Evolutionary conservation across 179 eudicot genomes (phyloP).

Genomic region (Gypsophila paniculata): DNA sequence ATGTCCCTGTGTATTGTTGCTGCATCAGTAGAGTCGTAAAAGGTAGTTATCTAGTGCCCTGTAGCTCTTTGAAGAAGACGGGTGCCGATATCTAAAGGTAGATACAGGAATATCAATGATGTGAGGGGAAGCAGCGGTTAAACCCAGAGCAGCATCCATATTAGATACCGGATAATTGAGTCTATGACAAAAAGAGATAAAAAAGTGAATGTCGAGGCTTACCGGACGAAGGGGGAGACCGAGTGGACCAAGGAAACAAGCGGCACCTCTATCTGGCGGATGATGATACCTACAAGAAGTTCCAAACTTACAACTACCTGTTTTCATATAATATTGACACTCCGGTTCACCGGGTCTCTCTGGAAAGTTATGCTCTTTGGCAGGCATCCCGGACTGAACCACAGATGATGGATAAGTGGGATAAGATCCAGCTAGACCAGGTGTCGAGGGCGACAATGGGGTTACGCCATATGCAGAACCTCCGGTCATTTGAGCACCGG

Average conservation of each 20-base stretch:
- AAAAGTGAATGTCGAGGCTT: conserved; percentile 26
- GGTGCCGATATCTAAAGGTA: neutral
- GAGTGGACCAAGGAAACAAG: conserved; percentile 54
- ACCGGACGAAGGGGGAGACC: conserved; percentile 96
- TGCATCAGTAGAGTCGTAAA: no score
- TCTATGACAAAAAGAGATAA: neutral
- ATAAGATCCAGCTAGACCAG: conserved; percentile 56
- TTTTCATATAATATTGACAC: conserved; percentile 81
- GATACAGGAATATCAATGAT: neutral
- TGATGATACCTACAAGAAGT: conserved; percentile 80
- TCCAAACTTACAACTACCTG: conserved; percentile 89
- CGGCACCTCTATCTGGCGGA: conserved; percentile 63
- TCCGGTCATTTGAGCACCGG: conserved; percentile 63
- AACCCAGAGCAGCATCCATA: neutral
- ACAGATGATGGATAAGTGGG: conserved; percentile 39
- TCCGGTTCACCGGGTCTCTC: conserved; percentile 81
- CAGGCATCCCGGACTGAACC: conserved; percentile 39
- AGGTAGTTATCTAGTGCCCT: no score
- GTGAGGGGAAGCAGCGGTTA: neutral
- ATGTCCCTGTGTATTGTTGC: no score
- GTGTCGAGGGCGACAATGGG: conserved; percentile 54
- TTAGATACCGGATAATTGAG: neutral
- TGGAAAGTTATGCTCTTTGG: conserved; percentile 53
- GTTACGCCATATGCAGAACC: conserved; percentile 61
- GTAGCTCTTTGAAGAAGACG: no score